Base-by-base conservation (phyloP, 352 stramenopile genomes). In the Achlya hypogyna region DNA sequence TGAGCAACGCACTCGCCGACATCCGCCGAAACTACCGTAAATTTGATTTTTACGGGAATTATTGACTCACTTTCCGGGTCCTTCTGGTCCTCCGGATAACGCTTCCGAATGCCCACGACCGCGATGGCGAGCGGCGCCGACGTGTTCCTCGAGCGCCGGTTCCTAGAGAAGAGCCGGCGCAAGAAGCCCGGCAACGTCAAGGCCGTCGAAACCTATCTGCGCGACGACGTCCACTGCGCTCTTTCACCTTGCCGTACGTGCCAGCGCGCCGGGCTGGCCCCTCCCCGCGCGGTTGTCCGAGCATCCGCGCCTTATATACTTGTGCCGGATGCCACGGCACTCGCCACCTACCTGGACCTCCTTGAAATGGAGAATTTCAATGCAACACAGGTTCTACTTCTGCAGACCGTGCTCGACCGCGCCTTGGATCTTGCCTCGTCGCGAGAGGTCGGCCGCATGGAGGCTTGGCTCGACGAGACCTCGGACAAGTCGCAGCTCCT, bases 291-390 rank as follows among this genome's bases (percentile, higher is more conserved):
- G 71, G 82, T 87, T 52, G 70, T 94, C 20, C 25, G 31, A 16
- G 49, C 25, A 3, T 12, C 25, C 31, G 25, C 49, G 25, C 49
- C 49, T 10, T 56, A 56, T 20, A 56, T 56, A 12, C 49, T 56
- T 16, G 73, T 91, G 12, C 85, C 85, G 0, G 85, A 94, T 59
- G 80, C 83, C 18, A 78, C 89, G 27, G 76, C 75, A 43, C 58
- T 94, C 51, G 42, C 90, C 49, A 80, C 88, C 69, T 88, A 82
- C 58, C 83, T 94, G 76, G 83, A 91, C 69, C 72, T 94, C 18
- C 65, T 91, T 18, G 77, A 89, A 42, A 76, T 89, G 20, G 63
- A 69, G 59, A 52, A 78, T 45, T 86, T 94, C 20, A 68, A 70
- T 0, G 75, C 71, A 2, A 65, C 71, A 34, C 73, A 86, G 56